Evolutionary conservation across 768 basidiomycete genomes (phyloP).

Genomic region (Auriscalpium microsporum): DNA sequence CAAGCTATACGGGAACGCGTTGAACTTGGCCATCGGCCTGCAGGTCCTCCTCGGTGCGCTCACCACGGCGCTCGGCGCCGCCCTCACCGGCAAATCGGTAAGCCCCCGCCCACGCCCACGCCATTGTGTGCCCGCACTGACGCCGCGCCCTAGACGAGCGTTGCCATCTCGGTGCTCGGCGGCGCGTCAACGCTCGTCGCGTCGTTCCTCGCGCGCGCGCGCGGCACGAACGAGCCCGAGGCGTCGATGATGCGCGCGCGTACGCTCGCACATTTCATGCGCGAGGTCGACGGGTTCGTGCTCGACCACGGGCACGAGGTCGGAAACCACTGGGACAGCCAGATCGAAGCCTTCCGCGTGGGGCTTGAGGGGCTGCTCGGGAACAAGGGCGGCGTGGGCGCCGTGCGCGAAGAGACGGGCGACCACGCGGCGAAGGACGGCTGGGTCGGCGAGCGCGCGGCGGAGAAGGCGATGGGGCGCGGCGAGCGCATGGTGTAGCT

Average conservation of each 20-base stretch:
- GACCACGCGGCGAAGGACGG: neutral
- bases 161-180: constrained; percentile 37
- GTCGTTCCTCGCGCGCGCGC: constrained; percentile 61
- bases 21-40: constrained; percentile 20
- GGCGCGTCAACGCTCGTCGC: constrained; percentile 62
- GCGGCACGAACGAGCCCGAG: constrained; percentile 67
- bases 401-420: constrained; percentile 3
- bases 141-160: constrained; percentile 18
- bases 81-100: constrained; percentile 15
- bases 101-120: neutral
- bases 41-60: constrained; percentile 23
- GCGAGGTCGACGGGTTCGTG: constrained; percentile 48
- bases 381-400: constrained; percentile 20
- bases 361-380: constrained; percentile 43
- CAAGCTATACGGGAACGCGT: neutral
- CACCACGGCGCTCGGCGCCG: constrained; percentile 20
- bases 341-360: constrained; percentile 26
- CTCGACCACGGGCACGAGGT: constrained; percentile 43
- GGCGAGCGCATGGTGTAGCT: neutral
- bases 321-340: constrained; percentile 26
- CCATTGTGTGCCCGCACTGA: neutral
- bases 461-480: constrained; percentile 3
- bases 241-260: constrained; percentile 45
- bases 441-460: neutral
- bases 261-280: constrained; percentile 59